Evolutionary conservation across 2,329 filamentous ascomycete genomes (phyloP), one percentile per base, ranked within the genome.

Genomic region (Arthrobotrys pseudoclavata): DNA sequence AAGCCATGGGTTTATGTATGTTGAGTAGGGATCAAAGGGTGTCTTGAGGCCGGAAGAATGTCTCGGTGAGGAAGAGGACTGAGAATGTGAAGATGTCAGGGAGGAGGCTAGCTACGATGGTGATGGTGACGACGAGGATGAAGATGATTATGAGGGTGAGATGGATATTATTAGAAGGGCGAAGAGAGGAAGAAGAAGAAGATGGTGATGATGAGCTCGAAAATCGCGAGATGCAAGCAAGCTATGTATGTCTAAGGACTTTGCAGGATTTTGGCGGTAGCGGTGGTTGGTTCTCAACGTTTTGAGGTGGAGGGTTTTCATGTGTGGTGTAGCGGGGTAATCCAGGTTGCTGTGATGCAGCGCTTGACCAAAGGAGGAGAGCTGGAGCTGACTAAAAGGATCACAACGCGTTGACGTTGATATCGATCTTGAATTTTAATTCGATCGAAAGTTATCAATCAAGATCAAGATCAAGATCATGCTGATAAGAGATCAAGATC

Each of bases 1-100:
- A 87, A 64, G 79, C 79, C 80, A 81, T 81, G 42, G 53, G 55
- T 68, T 22, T 48, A 37, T 63, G 68, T 55, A 29, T 69, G 12
- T 40, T 45, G 22, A 18, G 22, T 26, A 60, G 37, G 61, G 64
- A 61, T 34, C 48, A 79, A 37, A 52, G 9, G 29, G n/a, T 40
- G 48, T 53, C 12, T 47, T 22, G 20, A 63, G 57, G 55, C 55
- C 34, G 55, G 55, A 26, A 29, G 22, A 13, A 42, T 24, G 34
- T 60, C 20, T 37, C 40, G 22, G 12, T 48, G 61, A 31, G 10
- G 66, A 18, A n/a, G 53, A 10, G 12, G 60, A 34, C 12, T 12
- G 26, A 53, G 45, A 20, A 48, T 18, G 55, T n/a, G 34, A 29
- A 42, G 31, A 69, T 22, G 26, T 50, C 12, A 29, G 18, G 37